Conservation (phyloP, 441 rosid species). For the Dalechampia spathulata region DNA sequence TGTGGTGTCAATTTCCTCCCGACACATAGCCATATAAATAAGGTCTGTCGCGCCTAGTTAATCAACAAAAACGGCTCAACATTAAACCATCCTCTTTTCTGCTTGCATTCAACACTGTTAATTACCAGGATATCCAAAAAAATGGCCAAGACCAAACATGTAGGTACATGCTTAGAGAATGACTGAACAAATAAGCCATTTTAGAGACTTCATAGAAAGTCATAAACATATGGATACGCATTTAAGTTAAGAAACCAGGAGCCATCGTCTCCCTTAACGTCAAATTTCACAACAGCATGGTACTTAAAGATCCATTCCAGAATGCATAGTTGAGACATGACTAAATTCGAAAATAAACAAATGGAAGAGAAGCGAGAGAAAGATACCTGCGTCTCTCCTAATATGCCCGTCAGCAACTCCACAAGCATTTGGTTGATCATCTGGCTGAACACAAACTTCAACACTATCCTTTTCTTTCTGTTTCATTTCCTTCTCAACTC, state of each 20-base stretch:
- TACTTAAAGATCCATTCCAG: not conserved
- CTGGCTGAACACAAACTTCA: not conserved
- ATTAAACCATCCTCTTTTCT: not conserved
- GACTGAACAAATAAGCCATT: too few species aligned
- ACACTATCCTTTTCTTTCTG: not conserved
- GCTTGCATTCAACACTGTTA: not conserved
- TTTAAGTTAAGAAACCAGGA: not conserved
- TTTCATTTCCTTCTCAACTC: slow-evolving; percentile 10
- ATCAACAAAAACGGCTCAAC: not conserved
- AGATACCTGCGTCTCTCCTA: not conserved
- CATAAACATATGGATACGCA: too few species aligned
- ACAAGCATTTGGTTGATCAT: not conserved
- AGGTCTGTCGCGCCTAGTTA: not conserved
- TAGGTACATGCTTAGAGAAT: too few species aligned
- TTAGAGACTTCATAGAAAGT: too few species aligned
- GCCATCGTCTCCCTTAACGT: not conserved
- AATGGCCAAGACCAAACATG: too few species aligned
- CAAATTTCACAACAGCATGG: not conserved
- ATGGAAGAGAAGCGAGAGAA: not conserved
- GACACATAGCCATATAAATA: not conserved
- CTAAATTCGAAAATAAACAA: not conserved
- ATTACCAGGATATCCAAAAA: too few species aligned
- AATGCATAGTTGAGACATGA: not conserved
- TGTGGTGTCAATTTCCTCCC: not conserved
- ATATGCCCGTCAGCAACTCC: not conserved